phyloP scores from a whole-genome alignment of 176 grass and related monocot genomes.

The Musa schizocarpa region DNA sequence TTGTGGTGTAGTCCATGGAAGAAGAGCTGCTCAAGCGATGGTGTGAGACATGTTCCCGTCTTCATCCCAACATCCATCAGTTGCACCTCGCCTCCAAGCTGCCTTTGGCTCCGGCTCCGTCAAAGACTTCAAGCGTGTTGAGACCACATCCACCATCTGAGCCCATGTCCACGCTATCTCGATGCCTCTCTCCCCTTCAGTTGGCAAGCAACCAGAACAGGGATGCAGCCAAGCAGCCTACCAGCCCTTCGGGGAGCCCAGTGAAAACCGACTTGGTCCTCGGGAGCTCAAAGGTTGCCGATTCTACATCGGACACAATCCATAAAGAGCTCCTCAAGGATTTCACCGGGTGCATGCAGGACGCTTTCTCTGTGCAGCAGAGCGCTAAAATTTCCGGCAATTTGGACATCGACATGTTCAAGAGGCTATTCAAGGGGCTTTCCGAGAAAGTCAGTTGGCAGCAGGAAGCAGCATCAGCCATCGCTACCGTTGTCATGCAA shows the following conservation, averaged over 20 bases:
- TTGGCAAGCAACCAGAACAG: constrained; percentile 37
- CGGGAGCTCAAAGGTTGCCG: constrained; percentile 18
- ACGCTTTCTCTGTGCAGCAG: constrained; percentile 40
- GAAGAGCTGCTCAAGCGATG: constrained; percentile 80
- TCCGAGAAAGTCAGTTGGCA: constrained; percentile 83
- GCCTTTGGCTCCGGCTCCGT: constrained; percentile 17
- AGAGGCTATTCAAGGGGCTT: constrained; percentile 73
- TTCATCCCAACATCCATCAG: constrained; percentile 31
- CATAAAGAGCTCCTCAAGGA: constrained; percentile 12
- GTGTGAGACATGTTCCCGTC: constrained; percentile 41
- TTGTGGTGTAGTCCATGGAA: constrained; percentile 43
- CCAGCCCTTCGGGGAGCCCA: constrained; percentile 47
- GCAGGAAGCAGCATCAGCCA: constrained; percentile 68
- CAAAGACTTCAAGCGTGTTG: constrained; percentile 21
- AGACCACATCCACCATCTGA: constrained; percentile 14
- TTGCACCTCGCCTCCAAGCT: neutral
- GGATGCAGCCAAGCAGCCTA: constrained; percentile 22
- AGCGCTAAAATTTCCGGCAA: constrained; percentile 68
- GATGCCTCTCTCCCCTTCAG: constrained; percentile 27
- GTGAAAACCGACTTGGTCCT: constrained; percentile 90
- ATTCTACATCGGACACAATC: constrained; percentile 34
- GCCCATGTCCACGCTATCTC: constrained; percentile 30
- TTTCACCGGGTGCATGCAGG: neutral
- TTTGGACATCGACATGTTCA: constrained; percentile 79
- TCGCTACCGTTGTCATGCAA: constrained; percentile 69